Evolutionary conservation across 768 basidiomycete genomes (phyloP).

Genomic region (Rubroboletus satanas): DNA sequence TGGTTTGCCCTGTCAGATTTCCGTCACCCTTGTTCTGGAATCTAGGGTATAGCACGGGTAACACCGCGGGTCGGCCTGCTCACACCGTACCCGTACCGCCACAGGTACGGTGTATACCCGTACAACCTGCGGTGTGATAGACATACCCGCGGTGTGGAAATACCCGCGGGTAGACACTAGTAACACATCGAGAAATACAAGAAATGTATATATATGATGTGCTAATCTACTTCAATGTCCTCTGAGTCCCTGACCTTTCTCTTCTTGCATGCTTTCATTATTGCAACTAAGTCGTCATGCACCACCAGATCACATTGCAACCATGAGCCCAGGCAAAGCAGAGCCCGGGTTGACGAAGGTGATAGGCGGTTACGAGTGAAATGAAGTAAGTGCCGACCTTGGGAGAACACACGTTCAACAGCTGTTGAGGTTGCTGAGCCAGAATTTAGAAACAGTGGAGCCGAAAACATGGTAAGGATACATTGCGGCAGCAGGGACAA

Average conservation of each 20-base stretch:
- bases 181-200: too few species aligned
- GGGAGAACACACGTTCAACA: background rate
- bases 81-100: background rate
- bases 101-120: background rate
- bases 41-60: background rate
- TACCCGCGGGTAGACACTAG: too few species aligned
- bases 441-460: background rate
- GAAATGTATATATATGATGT: too few species aligned
- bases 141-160: too few species aligned
- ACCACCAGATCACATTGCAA: background rate
- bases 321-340: background rate
- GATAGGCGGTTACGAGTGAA: background rate
- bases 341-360: background rate
- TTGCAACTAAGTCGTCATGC: background rate
- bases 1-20: too few species aligned
- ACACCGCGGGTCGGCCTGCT: background rate
- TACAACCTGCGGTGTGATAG: background rate
- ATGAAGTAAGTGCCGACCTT: background rate
- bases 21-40: too few species aligned
- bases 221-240: too few species aligned
- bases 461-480: background rate
- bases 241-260: background rate
- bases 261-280: background rate
- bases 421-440: background rate
- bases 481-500: too few species aligned